Evolutionary conservation across 192 early-diverging fungal genomes (phyloP).

Genomic region (Coemansia sp.): DNA sequence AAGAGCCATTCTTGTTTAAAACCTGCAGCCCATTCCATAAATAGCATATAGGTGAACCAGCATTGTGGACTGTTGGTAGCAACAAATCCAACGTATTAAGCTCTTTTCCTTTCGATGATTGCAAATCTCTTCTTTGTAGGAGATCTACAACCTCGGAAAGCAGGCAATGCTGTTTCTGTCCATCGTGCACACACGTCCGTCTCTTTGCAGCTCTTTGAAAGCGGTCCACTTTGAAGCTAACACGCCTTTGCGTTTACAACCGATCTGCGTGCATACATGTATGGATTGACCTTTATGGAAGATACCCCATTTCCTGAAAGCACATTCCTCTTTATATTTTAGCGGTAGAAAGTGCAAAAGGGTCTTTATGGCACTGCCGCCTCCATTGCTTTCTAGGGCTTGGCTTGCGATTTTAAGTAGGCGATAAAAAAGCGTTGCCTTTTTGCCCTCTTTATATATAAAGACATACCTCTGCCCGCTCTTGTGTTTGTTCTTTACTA

Average conservation of each 20-base stretch:
- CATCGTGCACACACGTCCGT: background rate
- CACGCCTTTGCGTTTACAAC: background rate
- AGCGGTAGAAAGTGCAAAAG: background rate
- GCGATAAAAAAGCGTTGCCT: background rate
- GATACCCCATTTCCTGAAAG: background rate
- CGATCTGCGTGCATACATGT: background rate
- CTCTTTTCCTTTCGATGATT: background rate
- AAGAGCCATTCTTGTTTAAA: background rate
- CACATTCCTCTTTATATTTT: background rate
- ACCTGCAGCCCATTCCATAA: background rate
- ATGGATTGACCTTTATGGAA: background rate
- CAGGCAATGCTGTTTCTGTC: background rate
- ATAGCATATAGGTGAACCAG: background rate
- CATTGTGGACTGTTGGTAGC: background rate
- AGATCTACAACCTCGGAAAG: background rate
- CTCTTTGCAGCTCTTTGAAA: background rate
- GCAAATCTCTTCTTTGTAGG: slow-evolving; percentile 4
- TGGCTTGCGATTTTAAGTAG: background rate
- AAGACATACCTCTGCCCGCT: background rate
- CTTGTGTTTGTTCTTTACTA: background rate
- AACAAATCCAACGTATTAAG: background rate
- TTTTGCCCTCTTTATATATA: background rate
- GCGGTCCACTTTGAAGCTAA: background rate
- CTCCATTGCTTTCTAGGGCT: background rate
- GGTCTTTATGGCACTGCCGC: background rate